Evolutionary conservation across 371 early-diverging fungal species (phyloP).

Genomic region (Actinomortierella wolfii): DNA sequence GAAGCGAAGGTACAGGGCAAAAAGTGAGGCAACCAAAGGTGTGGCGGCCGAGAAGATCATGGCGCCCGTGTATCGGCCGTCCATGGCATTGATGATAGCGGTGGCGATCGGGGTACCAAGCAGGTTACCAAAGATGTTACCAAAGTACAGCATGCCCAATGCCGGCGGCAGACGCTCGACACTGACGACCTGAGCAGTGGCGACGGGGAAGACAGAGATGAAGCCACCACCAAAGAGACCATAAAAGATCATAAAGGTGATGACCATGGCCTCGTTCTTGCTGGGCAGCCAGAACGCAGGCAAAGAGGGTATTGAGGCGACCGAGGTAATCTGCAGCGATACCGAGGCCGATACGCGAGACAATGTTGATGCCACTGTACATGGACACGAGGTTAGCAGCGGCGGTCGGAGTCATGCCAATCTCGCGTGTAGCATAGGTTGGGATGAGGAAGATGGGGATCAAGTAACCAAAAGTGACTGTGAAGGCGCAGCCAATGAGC

Average conservation of each 20-base stretch:
- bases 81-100: conserved; percentile 33
- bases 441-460: conserved; percentile 42
- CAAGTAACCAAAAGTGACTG: conserved; percentile 49
- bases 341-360: conserved; percentile 51
- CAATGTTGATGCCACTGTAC: conserved; percentile 55
- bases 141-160: conserved; percentile 57
- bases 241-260: conserved; percentile 48
- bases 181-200: conserved; percentile 57
- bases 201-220: conserved; percentile 58
- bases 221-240: conserved; percentile 60
- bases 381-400: conserved; percentile 58
- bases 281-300: conserved; percentile 53
- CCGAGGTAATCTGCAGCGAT: conserved; percentile 51
- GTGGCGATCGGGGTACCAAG: conserved; percentile 51
- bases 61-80: conserved; percentile 30
- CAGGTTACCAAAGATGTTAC: conserved; percentile 49
- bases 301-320: conserved; percentile 51
- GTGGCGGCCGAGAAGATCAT: conserved; percentile 30
- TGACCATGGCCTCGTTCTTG: conserved; percentile 1
- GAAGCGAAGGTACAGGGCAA: conserved; percentile 32
- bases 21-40: conserved; percentile 32
- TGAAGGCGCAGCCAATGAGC: conserved; percentile 39
- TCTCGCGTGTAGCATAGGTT: conserved; percentile 38
- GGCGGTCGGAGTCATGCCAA: conserved; percentile 27
- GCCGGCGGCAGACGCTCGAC: conserved; percentile 54